Base-by-base conservation (phyloP, 148 eudicot species). In the Persicaria tinctoria region DNA sequence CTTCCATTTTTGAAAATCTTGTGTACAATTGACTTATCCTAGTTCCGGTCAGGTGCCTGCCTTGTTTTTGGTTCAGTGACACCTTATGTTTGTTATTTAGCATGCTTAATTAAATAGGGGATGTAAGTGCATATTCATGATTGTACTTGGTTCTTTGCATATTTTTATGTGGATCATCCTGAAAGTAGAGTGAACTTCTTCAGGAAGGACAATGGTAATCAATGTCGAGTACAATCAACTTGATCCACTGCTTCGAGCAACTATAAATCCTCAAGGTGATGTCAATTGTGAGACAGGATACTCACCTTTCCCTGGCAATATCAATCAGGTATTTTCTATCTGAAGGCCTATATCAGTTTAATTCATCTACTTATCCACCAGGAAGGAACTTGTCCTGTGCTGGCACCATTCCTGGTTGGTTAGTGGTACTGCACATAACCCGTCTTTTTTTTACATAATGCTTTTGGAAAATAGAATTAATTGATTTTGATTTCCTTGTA, bases 191-290 rank as follows among this genome's bases (percentile, higher is more conserved):
- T 82, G 76, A 49, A 75, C 50, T 41, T 72, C 84, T 41, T 72
- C 84, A 94, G 98, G 97, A 78, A 87, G 98, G 83, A 76, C 91
- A 23, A 92, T 94, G 98, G 97, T 92, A 79, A 94, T 94, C 73
- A 94, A 94, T 79, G 98, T 94, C 77, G 98, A 94, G 81, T 94
- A 94, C 86, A 94, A 94, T 84, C 98, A 94, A 81, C 93, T 94
- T 73, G 98, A 92, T 83, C 98, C 98, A 72, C 84, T 94, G 73
- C 96, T 94, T 68, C 86, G 97, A 80, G 97, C 97, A 78, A 81
- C 92, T 75, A 90, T 90, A 68, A 80, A 85, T 83, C 92, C 97
- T 73, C 96, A 94, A 68, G 98, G 98, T 76, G 98, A 94, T 81
- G 93, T 87, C 80, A 94, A 94, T 84, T 82, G 83, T 68, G 98